phyloP scores from a whole-genome alignment of 2,329 filamentous ascomycete genomes.

The Clonostachys byssicola region DNA sequence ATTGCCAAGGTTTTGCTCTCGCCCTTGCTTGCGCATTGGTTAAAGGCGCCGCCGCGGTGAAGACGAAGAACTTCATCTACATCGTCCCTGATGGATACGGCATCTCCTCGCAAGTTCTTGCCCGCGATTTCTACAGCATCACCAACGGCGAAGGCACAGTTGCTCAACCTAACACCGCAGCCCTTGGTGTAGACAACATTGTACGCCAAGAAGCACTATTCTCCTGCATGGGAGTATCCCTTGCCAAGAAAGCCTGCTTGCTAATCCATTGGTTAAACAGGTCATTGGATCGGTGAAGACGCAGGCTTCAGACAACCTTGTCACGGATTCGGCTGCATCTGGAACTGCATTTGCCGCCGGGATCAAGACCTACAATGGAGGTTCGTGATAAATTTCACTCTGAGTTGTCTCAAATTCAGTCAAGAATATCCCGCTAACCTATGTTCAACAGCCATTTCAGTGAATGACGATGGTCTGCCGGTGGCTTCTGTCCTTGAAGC shows the following conservation, averaged over 20 bases:
- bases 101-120: constrained; percentile 19
- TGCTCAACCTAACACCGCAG: constrained; percentile 7
- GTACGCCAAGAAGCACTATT: constrained; percentile 4
- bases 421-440: background rate
- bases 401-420: background rate
- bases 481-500: constrained; percentile 15
- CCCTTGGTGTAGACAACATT: constrained; percentile 12
- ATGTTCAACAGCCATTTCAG: constrained; percentile 5
- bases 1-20: too few relatives aligned
- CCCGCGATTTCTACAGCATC: constrained; percentile 12
- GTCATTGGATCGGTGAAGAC: constrained; percentile 12
- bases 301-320: constrained; percentile 10
- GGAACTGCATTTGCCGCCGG: constrained; percentile 14
- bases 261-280: background rate
- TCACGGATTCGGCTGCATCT: constrained; percentile 15
- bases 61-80: constrained; percentile 23
- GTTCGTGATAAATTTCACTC: background rate
- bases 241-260: background rate
- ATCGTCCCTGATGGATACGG: constrained; percentile 23
- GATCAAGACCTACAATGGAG: constrained; percentile 15
- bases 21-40: background rate
- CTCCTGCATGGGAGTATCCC: background rate
- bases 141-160: constrained; percentile 8
- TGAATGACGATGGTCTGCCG: constrained; percentile 12
- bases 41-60: background rate